Percentiles rank a stretch among this genome's conserved stretches.
Evolutionary conservation across 371 early-diverging fungal species (phyloP).

Genomic region (Blyttiomyces sp.): DNA sequence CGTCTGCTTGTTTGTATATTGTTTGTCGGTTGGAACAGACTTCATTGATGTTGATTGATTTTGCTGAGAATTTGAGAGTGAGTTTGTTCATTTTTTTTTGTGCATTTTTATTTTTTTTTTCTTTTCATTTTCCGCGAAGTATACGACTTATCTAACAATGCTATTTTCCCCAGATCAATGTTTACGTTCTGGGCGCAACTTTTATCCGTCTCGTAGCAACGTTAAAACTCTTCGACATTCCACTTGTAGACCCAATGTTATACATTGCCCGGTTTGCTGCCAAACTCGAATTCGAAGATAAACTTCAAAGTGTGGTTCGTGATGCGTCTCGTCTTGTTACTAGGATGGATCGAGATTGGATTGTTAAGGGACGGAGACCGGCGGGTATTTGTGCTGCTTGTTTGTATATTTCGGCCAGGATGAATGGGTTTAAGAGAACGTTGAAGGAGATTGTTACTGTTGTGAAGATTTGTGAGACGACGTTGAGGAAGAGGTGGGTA

Average conservation of each 20-base stretch:
- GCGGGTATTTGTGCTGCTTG: slow-evolving; percentile 98
- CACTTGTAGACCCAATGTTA: slow-evolving; percentile 93
- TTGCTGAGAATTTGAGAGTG: slow-evolving; percentile 64
- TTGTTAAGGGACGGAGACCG: slow-evolving; percentile 92
- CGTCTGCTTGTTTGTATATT: slow-evolving; percentile 96
- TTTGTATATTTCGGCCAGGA: slow-evolving; percentile 91
- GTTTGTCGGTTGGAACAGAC: slow-evolving; percentile 81
- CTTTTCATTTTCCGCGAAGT: background rate
- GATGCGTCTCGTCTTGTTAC: slow-evolving; percentile 87
- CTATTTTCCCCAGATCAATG: slow-evolving; percentile 55
- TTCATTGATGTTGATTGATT: slow-evolving; percentile 97
- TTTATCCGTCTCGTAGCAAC: slow-evolving; percentile 81
- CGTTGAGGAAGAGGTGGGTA: slow-evolving; percentile 74
- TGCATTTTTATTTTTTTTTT: too few species aligned
- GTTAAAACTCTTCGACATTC: slow-evolving; percentile 70
- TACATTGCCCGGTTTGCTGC: slow-evolving; percentile 95
- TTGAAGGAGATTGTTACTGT: slow-evolving; percentile 85
- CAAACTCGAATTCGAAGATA: slow-evolving; percentile 90
- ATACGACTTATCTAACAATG: background rate
- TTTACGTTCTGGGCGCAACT: slow-evolving; percentile 91
- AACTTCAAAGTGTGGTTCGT: slow-evolving; percentile 71
- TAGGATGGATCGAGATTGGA: slow-evolving; percentile 99
- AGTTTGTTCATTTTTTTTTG: too few species aligned
- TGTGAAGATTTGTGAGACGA: slow-evolving; percentile 91
- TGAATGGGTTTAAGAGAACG: slow-evolving; percentile 89